These are phyloP conservation scores for Eimeria sp. DNA, from an alignment of 169 alveolate species.

Conservation along the genomic window DNA sequence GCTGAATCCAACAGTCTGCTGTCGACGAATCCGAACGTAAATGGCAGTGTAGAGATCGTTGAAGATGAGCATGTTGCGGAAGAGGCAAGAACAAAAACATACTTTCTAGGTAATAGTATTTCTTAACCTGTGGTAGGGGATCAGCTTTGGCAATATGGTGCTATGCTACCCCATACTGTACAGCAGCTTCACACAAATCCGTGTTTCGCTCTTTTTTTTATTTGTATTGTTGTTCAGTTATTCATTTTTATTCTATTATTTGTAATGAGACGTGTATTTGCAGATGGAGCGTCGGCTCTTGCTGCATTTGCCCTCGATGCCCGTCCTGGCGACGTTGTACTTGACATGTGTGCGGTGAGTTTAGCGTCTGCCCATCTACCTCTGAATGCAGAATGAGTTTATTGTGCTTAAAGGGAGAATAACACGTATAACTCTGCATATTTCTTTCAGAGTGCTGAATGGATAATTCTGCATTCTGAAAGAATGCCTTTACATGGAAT, in stretches of 20 bases:
- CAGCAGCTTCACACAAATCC: neutral
- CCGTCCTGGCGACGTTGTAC: constrained; percentile 76
- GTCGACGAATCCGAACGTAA: neutral
- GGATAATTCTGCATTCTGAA: too few relatives aligned
- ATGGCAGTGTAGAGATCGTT: neutral
- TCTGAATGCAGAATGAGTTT: neutral
- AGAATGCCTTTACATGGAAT: neutral
- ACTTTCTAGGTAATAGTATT: constrained; percentile 5
- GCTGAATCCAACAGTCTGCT: neutral
- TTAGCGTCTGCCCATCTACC: neutral
- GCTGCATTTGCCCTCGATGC: constrained; percentile 66
- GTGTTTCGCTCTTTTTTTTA: neutral
- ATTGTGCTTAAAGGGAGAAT: neutral
- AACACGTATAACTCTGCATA: neutral
- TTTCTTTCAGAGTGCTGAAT: neutral
- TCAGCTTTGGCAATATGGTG: neutral
- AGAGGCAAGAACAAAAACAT: constrained; percentile 53
- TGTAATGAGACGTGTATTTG: neutral
- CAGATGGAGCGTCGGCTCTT: constrained; percentile 80
- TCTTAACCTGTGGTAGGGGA: neutral
- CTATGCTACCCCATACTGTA: neutral
- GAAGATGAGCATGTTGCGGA: constrained; percentile 53
- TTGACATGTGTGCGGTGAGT: constrained; percentile 78
- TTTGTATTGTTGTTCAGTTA: neutral
- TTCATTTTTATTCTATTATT: too few relatives aligned